Base-by-base conservation (phyloP, 2,329 filamentous ascomycete species). In the Paecilomyces sp. region DNA sequence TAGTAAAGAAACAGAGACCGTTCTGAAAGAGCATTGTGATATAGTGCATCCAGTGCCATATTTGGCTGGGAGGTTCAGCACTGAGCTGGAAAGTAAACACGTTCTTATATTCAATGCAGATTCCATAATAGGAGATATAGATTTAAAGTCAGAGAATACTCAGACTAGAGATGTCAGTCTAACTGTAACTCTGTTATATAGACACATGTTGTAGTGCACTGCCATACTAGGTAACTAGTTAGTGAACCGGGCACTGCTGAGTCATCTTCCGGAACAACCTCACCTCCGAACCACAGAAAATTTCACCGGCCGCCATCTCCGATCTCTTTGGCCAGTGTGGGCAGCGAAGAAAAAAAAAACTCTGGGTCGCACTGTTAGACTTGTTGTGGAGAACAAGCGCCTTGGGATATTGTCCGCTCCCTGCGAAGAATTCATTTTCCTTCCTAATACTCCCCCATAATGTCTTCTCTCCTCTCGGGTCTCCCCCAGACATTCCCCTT, bases 401-500 rank as follows among this genome's bases (percentile, higher is more conserved):
- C 51, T 25, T 25, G 13, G 31, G 51, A 53, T 53, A 53, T 53
- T 13, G 15, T 36, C 54, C 22, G 30, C 25, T 56, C 54, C 30
- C 33, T 13, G 33, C 33, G 31, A 28, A 47, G 55, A 41, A 56
- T 55, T 59, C 18, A 25, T 34, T 51, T 59, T 51, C 34, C 52
- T 60, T 52, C 41, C 36, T 41, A 57, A 55, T 57, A 47, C 18
- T 53, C 54, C 53, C 25, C 18, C 60, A 59, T 54, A 58, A 64
- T 64, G 58, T 61, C 56, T 54, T 56, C 56, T 54, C 28, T 57
- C 53, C 58, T 57, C 18, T 57, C 50, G 13, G 41, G 13, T 54
- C 50, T 55, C 36, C n/a, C 57, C 54, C 58, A 13, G 41, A 30
- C 55, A 22, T 53, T 41, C 55, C 9, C n/a, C 36, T 9, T 25